Base-by-base conservation (phyloP, 768 basidiomycete species). In the Dioszegia crocea region DNA sequence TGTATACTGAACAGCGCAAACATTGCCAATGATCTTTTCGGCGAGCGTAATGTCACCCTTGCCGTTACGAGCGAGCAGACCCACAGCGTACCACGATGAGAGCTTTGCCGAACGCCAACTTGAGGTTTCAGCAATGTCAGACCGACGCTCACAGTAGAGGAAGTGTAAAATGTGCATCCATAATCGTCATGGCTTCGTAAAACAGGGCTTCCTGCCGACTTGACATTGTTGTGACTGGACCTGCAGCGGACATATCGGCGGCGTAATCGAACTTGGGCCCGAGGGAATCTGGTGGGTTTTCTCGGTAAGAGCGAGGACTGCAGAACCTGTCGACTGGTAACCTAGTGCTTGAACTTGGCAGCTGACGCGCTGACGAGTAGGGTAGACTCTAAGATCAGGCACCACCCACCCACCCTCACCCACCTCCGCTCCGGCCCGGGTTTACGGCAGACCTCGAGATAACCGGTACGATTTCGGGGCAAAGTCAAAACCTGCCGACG, bases 71-170 rank as follows among this genome's bases (percentile, higher is more conserved):
- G 46, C 39, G 2, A 63, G 59, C 36, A 63, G 48, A 21, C 62
- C 62, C 5, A 63, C 59, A 21, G 59, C 46, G 33, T 60, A 63
- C 58, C 59, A 63, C 1, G 58, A 56, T 11, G 62, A 63, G 2
- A 59, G 43, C 48, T 63, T 63, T 10, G 59, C 29, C 0, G 55
- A 45, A 3, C 30, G 24, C 57, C 50, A 52, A 8, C 40, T 43
- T 43, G 40, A 43, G 14, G 33, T 5, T 9, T 21, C 40, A 43
- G 8, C 40, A 17, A 21, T 10, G 14, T 43, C 9, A 17, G 40
- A 5, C 21, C 36, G 17, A 43, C 21, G 40, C 40, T 43, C 40
- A 43, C 30, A 52, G 33, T 6, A 52, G 33, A 8, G 50, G 50
- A 16, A 33, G 21, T 11, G 12, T 12, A 21, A 36, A 36, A 30